Base-by-base conservation (phyloP, 2,329 filamentous ascomycete genomes). In the Colletotrichum sojae region DNA sequence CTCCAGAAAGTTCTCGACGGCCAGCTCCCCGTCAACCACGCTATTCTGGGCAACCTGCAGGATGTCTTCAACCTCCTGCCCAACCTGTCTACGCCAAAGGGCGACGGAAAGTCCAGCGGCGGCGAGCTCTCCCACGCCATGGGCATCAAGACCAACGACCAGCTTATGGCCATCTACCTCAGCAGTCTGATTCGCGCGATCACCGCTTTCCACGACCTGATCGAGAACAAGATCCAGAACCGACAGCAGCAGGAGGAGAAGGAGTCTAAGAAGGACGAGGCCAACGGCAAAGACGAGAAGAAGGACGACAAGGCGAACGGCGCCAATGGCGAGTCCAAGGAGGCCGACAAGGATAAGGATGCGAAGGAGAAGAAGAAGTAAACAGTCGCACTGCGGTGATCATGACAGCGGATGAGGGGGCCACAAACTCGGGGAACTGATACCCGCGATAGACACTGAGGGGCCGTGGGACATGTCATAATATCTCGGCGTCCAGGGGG, bases 161-260 rank as follows among this genome's bases (percentile, higher is more conserved):
- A 99, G 84, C 89, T 99, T 73, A 98, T 99, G 93, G 91, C 95
- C 60, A 98, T 99, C 80, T 99, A 99, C 82, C 87, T 99, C 63
- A 97, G 94, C 83, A 97, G 94, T 84, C 85, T 98, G 85, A 98
- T 99, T 82, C 90, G 96, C 71, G 96, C 96, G 66, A 99, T 99
- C 78, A 98, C 96, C 13, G 96, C 96, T 8, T 99, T 98, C 91
- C 96, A 99, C 81, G 96, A 99, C 79, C 84, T 99, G 74, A 99
- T 99, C 74, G 96, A 99, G 86, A 99, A 99, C 86, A 99, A 99
- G 89, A 98, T 98, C 74, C 95, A 98, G 85, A 99, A 99, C 84
- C 90, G 95, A 80, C 95, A 98, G 83, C 94, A 97, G 80, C 93
- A 97, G 77, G 96, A 98, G 78, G 96, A 99, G 78, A 95, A 95